These are phyloP conservation scores for Porogramme epimiltina DNA, from an alignment of 1,284 basidiomycete species.

Conservation along the genomic window DNA sequence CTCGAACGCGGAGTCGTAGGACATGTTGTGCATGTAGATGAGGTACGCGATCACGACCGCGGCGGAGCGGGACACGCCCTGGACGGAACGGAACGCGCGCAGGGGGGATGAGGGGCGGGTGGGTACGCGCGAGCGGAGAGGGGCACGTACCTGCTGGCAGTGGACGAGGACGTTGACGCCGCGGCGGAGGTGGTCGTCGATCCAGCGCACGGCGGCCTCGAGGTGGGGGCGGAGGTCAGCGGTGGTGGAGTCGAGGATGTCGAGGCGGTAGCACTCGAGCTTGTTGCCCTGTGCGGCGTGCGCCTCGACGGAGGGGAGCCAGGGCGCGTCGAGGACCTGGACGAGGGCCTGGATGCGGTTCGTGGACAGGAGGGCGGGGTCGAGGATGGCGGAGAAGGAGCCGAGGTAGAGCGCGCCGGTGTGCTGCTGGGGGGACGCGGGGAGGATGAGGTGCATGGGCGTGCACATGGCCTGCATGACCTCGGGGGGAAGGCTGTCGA, in stretches of 20 bases:
- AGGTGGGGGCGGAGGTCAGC: no score
- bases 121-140: slow-evolving; percentile 4
- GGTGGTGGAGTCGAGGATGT: no score
- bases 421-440: slow-evolving; percentile 31
- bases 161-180: slow-evolving; percentile 64
- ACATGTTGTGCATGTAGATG: no score
- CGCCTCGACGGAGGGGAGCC: slow-evolving; percentile 58
- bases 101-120: no score
- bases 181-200: no score
- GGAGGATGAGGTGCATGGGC: slow-evolving; percentile 71
- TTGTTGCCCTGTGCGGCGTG: slow-evolving; percentile 37
- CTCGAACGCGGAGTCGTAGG: slow-evolving; percentile 59
- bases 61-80: slow-evolving; percentile 70
- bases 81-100: neutral
- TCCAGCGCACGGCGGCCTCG: no score
- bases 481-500: no score
- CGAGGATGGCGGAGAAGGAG: slow-evolving; percentile 40
- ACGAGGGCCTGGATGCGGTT: no score
- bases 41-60: slow-evolving; percentile 74
- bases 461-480: no score
- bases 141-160: slow-evolving; percentile 68
- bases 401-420: slow-evolving; percentile 42
- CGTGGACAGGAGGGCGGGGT: slow-evolving; percentile 34
- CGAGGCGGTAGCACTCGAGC: no score
- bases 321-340: slow-evolving; percentile 69